Conservation (phyloP, 1,284 basidiomycete genomes). For the Rhodofomes roseus region DNA sequence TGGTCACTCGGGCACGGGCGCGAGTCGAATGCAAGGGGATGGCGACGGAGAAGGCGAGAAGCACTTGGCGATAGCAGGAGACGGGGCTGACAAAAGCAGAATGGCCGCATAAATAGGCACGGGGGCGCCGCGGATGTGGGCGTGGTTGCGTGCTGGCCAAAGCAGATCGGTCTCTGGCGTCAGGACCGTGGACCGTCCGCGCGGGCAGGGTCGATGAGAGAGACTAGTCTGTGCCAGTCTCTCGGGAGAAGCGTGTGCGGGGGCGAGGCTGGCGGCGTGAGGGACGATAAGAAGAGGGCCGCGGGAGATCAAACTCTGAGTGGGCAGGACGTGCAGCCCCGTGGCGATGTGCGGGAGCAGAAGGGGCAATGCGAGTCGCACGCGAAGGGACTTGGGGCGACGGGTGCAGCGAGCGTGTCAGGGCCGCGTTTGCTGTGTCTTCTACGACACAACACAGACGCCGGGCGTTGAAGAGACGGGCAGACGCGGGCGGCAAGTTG, state of each 20-base stretch:
- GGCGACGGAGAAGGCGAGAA: neutral
- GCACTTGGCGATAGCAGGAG: neutral
- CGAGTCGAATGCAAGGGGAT: too few species aligned
- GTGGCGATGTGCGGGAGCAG: neutral
- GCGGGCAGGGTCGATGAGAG: too few species aligned
- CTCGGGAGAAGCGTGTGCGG: too few species aligned
- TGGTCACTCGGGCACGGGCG: too few species aligned
- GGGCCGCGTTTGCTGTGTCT: too few species aligned
- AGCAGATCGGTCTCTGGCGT: too few species aligned
- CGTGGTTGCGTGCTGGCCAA: too few species aligned
- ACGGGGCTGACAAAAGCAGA: too few species aligned
- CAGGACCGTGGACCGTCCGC: too few species aligned
- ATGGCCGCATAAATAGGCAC: too few species aligned
- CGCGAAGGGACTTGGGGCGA: neutral
- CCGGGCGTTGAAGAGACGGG: neutral
- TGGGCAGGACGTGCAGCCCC: neutral
- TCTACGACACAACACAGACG: neutral
- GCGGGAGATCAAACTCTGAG: constrained; percentile 6
- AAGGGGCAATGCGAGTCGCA: neutral
- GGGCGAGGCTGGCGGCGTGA: neutral
- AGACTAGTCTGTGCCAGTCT: too few species aligned
- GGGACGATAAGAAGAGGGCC: neutral
- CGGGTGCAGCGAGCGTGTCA: neutral
- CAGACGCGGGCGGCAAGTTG: neutral
- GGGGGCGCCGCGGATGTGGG: too few species aligned